Conservation (phyloP, 139 green algal genomes). For the Chloropicon primus region DNA sequence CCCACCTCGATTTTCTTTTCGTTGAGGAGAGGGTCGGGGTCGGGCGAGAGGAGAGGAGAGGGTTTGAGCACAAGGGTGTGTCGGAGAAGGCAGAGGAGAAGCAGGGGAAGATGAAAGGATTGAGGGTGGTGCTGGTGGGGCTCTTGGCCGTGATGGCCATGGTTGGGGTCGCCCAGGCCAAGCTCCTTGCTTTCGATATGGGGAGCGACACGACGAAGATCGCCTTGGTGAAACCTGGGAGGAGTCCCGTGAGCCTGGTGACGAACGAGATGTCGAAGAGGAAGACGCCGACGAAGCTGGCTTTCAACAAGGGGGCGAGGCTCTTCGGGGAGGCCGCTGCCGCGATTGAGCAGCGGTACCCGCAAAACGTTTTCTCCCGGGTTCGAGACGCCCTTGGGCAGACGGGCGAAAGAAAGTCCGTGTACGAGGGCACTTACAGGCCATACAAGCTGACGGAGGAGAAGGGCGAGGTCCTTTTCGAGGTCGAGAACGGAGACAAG, state of each 20-base stretch:
- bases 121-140: too few relatives aligned
- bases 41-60: too few relatives aligned
- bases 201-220: background rate
- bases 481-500: background rate
- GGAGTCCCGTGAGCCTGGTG: slow-evolving; percentile 68
- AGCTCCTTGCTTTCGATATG: background rate
- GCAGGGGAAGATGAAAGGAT: too few relatives aligned
- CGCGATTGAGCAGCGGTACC: slow-evolving; percentile 52
- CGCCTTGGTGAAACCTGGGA: slow-evolving; percentile 40
- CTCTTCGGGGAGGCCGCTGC: slow-evolving; percentile 64
- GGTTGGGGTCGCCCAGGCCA: background rate
- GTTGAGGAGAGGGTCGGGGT: too few relatives aligned
- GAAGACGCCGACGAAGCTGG: slow-evolving; percentile 77
- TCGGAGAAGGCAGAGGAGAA: too few relatives aligned
- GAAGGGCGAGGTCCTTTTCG: background rate
- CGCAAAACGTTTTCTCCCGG: slow-evolving; percentile 50
- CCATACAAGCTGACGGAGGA: background rate
- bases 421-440: slow-evolving; percentile 13
- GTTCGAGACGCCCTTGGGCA: slow-evolving; percentile 69
- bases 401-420: slow-evolving; percentile 15
- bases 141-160: background rate
- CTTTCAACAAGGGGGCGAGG: slow-evolving; percentile 65
- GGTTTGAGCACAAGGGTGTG: too few relatives aligned
- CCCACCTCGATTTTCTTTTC: too few relatives aligned
- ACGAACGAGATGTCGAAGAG: slow-evolving; percentile 92